phyloP scores from a whole-genome alignment of 129 eudicot species.

The Saposhnikovia divaricata region DNA sequence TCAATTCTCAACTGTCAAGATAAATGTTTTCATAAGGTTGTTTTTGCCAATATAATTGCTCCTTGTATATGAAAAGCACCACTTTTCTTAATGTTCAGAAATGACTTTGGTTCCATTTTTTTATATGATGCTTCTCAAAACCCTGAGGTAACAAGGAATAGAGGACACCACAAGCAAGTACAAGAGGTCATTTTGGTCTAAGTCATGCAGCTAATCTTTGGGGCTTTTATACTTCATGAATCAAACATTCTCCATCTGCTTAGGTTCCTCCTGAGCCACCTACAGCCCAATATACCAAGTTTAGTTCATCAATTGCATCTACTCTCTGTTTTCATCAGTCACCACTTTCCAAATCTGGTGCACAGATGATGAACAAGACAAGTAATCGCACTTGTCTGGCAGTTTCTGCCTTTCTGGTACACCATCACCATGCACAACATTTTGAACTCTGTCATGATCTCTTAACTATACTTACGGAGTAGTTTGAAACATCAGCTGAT shows the following conservation, averaged over 20 bases:
- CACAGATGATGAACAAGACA: neutral
- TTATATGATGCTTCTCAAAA: neutral
- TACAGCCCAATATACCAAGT: constrained; percentile 11
- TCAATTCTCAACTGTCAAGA: too few relatives aligned
- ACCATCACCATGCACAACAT: neutral
- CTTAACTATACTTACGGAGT: neutral
- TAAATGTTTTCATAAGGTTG: too few relatives aligned
- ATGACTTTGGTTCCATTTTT: neutral
- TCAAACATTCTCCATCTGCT: constrained; percentile 11
- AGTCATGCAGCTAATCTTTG: neutral
- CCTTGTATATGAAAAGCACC: neutral
- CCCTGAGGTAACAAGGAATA: neutral
- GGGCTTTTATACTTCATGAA: constrained; percentile 2
- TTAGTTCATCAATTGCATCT: neutral
- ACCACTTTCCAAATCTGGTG: neutral
- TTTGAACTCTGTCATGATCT: neutral
- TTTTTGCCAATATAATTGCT: too few relatives aligned
- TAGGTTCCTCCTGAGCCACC: constrained; percentile 17
- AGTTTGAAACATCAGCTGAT: neutral
- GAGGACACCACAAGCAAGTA: neutral
- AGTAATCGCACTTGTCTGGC: neutral
- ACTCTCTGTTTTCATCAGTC: neutral
- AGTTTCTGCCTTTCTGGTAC: neutral
- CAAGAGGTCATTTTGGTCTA: neutral
- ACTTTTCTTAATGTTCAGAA: neutral